Evolutionary conservation across 305 asterid species (phyloP).

Genomic region (Fraxinus albicans): DNA sequence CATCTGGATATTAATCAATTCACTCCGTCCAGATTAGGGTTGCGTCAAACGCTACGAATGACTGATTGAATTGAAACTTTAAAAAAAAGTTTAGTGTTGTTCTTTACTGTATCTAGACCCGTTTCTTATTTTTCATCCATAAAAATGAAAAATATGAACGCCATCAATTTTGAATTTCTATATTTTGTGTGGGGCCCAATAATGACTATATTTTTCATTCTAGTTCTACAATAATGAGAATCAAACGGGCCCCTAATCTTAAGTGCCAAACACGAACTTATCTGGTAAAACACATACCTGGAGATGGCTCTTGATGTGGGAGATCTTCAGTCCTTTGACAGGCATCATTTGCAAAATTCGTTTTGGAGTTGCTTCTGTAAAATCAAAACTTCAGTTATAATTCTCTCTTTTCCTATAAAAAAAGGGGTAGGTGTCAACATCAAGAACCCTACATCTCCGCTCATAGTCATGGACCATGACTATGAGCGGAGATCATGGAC

Average conservation of each 20-base stretch:
- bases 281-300: not conserved
- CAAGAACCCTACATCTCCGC: not conserved
- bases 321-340: slow-evolving; percentile 1
- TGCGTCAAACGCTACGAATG: not conserved
- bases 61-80: not conserved
- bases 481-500: not conserved
- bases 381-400: not conserved
- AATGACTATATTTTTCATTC: too few relatives aligned
- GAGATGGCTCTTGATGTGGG: slow-evolving; percentile 16
- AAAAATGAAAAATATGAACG: too few relatives aligned
- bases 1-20: too few relatives aligned
- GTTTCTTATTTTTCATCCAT: too few relatives aligned
- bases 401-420: not conserved
- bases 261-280: not conserved
- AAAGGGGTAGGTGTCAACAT: not conserved
- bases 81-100: not conserved
- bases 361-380: slow-evolving; percentile 19
- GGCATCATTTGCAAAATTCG: slow-evolving; percentile 10
- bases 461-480: not conserved
- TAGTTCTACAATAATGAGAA: too few relatives aligned
- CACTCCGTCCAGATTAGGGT: not conserved
- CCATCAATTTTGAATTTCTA: too few relatives aligned
- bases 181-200: too few relatives aligned
- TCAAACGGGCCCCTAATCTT: too few relatives aligned
- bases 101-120: not conserved